These are phyloP conservation scores for Globisporangium polare DNA, from an alignment of 352 stramenopile species.

Conservation along the genomic window DNA sequence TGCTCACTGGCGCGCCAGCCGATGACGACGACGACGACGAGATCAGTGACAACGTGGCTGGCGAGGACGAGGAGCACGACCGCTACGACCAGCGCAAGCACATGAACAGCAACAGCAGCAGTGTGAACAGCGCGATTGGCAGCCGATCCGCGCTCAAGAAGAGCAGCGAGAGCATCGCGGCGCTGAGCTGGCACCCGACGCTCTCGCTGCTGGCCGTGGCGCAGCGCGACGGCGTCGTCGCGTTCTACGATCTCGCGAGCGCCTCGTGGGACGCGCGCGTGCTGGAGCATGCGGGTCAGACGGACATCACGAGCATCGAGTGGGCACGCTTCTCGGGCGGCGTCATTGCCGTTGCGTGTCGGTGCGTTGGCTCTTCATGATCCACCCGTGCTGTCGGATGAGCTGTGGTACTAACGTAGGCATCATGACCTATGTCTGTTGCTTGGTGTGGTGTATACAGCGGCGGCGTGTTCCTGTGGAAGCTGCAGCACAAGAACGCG, in stretches of 20 bases:
- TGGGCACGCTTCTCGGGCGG: constrained; percentile 66
- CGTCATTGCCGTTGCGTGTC: constrained; percentile 58
- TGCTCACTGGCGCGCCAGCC: constrained; percentile 28
- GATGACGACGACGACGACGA: constrained; percentile 25
- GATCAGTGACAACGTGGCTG: constrained; percentile 20
- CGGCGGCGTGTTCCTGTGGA: constrained; percentile 67
- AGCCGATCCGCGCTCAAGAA: constrained; percentile 9
- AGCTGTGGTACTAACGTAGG: neutral
- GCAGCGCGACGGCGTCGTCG: constrained; percentile 60
- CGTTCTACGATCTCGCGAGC: constrained; percentile 55
- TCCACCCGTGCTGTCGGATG: neutral
- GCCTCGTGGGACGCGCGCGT: constrained; percentile 58
- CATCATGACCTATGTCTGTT: neutral
- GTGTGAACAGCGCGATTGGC: neutral
- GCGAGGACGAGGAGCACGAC: constrained; percentile 17
- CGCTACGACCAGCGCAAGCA: neutral
- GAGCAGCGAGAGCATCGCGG: constrained; percentile 42
- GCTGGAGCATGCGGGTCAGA: constrained; percentile 56
- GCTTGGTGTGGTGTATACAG: constrained; percentile 13
- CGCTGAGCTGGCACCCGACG: constrained; percentile 58
- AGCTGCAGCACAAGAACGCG: constrained; percentile 39
- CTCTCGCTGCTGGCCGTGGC: constrained; percentile 60
- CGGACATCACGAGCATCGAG: constrained; percentile 48
- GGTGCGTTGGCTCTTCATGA: constrained; percentile 18
- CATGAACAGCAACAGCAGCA: neutral